These are phyloP conservation scores for Penicillium psychrofluorescens DNA, from an alignment of 495 filamentous ascomycete species.

Conservation along the genomic window DNA sequence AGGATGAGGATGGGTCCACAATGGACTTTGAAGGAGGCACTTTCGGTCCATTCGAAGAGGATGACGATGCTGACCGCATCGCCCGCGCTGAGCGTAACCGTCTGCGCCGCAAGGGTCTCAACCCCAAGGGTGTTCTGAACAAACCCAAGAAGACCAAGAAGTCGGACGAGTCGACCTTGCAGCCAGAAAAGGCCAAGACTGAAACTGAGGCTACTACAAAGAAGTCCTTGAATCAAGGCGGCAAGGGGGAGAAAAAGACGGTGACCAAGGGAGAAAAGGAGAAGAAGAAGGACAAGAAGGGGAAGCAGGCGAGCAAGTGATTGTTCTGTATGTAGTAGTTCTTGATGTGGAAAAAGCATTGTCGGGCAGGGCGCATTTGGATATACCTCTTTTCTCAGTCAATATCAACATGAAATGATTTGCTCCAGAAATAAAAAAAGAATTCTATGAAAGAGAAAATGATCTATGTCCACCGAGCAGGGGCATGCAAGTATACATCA, in stretches of 20 bases:
- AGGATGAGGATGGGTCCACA: conserved; percentile 28
- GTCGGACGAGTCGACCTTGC: background rate
- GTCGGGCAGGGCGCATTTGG: conserved; percentile 25
- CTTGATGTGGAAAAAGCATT: conserved; percentile 25
- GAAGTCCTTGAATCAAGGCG: background rate
- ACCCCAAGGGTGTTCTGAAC: conserved; percentile 52
- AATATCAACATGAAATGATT: conserved; percentile 4
- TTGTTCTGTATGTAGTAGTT: conserved; percentile 18
- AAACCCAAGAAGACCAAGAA: conserved; percentile 30
- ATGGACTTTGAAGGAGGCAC: conserved; percentile 32
- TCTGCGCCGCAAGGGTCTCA: conserved; percentile 57
- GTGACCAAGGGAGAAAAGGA: conserved; percentile 8
- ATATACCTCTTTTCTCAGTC: conserved; percentile 17
- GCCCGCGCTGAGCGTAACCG: conserved; percentile 49
- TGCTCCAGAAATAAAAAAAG: background rate
- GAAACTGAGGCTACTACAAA: too few species aligned
- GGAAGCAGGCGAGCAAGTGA: conserved; percentile 31
- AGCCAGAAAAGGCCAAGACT: background rate
- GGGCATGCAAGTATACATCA: conserved; percentile 8
- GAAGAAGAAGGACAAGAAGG: conserved; percentile 19
- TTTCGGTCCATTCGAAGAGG: conserved; percentile 62
- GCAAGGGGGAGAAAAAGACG: conserved; percentile 11
- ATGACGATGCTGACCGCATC: conserved; percentile 54
- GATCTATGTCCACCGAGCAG: conserved; percentile 4
- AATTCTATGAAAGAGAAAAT: conserved; percentile 1